phyloP scores from a whole-genome alignment of 306 rosid species.

The Pyrus bretschneideri region DNA sequence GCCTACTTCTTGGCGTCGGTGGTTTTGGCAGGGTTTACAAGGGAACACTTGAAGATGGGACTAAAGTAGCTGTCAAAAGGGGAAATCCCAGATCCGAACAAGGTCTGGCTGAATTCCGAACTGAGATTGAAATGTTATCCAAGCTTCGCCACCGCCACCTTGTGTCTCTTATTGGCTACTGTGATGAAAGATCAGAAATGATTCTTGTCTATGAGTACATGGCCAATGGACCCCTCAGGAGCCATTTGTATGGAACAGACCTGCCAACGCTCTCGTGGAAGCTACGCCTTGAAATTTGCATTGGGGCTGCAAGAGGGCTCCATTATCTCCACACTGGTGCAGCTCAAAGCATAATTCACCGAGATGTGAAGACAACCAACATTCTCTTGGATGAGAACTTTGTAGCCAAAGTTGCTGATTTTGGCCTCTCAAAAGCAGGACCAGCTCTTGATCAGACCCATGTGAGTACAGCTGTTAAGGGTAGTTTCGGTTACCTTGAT shows the following conservation, averaged over 20 bases:
- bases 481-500: slow-evolving; percentile 96
- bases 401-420: slow-evolving; percentile 95
- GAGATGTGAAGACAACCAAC: slow-evolving; percentile 96
- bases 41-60: slow-evolving; percentile 89
- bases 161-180: slow-evolving; percentile 92
- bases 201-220: slow-evolving; percentile 91
- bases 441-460: slow-evolving; percentile 97
- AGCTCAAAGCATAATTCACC: slow-evolving; percentile 85
- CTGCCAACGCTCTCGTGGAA: slow-evolving; percentile 80
- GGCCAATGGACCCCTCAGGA: slow-evolving; percentile 96
- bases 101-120: slow-evolving; percentile 89
- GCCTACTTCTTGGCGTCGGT: slow-evolving; percentile 81
- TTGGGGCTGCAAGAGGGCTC: slow-evolving; percentile 95
- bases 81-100: slow-evolving; percentile 94
- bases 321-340: slow-evolving; percentile 97
- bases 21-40: slow-evolving; percentile 89
- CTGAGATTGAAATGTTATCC: slow-evolving; percentile 93
- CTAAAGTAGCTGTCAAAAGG: slow-evolving; percentile 79
- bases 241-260: slow-evolving; percentile 90
- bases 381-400: slow-evolving; percentile 88
- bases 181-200: slow-evolving; percentile 96
- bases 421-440: slow-evolving; percentile 93
- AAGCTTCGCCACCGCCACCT: slow-evolving; percentile 97
- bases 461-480: slow-evolving; percentile 96
- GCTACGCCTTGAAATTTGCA: slow-evolving; percentile 89